Evolutionary conservation across 768 basidiomycete genomes (phyloP).

Genomic region (Suillus brevipes): DNA sequence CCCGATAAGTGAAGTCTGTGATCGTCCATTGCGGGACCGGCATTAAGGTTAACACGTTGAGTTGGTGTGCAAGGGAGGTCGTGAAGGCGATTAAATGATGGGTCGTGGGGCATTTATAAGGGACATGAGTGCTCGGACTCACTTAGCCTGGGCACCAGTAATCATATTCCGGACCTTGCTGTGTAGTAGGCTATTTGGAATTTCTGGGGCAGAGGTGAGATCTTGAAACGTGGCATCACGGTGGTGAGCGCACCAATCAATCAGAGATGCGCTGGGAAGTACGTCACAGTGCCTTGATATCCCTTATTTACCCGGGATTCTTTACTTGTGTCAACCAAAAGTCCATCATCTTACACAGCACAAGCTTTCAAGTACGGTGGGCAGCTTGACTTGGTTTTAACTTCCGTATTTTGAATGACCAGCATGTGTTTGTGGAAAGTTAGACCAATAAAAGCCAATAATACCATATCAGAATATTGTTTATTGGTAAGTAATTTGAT

Average conservation of each 20-base stretch:
- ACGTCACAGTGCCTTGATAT: background rate
- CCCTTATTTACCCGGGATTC: background rate
- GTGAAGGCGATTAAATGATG: conserved; percentile 1
- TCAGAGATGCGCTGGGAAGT: background rate
- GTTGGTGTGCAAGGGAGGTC: background rate
- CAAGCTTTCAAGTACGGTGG: background rate
- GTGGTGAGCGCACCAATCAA: background rate
- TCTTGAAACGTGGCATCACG: background rate
- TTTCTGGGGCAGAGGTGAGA: background rate
- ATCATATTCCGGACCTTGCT: background rate
- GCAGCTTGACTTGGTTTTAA: background rate
- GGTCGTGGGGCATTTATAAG: conserved; percentile 5
- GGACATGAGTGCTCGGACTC: background rate
- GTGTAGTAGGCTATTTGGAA: background rate
- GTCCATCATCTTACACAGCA: background rate
- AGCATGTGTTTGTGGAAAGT: background rate
- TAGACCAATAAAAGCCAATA: background rate
- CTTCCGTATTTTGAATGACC: background rate
- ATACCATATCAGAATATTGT: background rate
- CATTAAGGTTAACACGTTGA: conserved; percentile 20
- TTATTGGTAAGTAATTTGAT: background rate
- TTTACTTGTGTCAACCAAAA: background rate
- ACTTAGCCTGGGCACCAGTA: background rate
- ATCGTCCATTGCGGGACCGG: conserved; percentile 52
- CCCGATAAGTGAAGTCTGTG: conserved; percentile 58